Conservation (phyloP, 2,329 filamentous ascomycete genomes). For the Colletotrichum paranaense region DNA sequence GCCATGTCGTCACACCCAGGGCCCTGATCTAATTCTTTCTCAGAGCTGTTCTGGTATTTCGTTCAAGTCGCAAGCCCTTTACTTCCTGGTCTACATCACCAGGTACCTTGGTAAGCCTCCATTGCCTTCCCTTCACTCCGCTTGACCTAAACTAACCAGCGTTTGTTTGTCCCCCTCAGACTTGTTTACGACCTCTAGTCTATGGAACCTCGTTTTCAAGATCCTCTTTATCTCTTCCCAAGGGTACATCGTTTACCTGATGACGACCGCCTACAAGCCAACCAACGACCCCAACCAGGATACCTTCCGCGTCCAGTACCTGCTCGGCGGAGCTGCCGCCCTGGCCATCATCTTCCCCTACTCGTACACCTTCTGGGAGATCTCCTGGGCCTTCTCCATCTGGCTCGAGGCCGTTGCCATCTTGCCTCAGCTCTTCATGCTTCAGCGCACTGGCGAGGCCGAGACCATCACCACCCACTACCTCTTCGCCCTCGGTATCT, state of each 20-base stretch:
- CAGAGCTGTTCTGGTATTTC: conserved; percentile 98
- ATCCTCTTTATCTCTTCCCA: conserved; percentile 92
- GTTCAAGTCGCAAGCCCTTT: conserved; percentile 97
- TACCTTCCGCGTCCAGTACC: conserved; percentile 96
- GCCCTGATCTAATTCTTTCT: conserved; percentile 28
- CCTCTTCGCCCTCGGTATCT: conserved; percentile 90
- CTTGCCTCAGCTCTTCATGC: conserved; percentile 96
- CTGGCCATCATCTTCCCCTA: conserved; percentile 88
- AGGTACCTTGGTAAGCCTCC: conserved; percentile 82
- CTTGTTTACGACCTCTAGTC: conserved; percentile 83
- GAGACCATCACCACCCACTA: conserved; percentile 99
- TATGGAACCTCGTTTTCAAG: conserved; percentile 97
- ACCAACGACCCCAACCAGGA: conserved; percentile 97
- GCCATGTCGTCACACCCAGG: conserved; percentile 8
- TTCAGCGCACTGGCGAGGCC: conserved; percentile 96
- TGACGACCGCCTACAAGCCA: conserved; percentile 97
- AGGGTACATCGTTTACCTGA: conserved; percentile 95
- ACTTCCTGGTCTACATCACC: conserved; percentile 92
- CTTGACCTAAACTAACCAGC: conserved; percentile 14
- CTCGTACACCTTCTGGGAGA: conserved; percentile 84
- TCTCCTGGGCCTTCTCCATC: conserved; percentile 97
- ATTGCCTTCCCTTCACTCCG: neutral
- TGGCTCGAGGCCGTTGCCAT: conserved; percentile 98
- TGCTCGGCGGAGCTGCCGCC: conserved; percentile 82
- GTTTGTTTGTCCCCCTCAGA: conserved; percentile 61